phyloP scores from a whole-genome alignment of 1,139 yeast species.

The Diutina pseudorugosa region DNA sequence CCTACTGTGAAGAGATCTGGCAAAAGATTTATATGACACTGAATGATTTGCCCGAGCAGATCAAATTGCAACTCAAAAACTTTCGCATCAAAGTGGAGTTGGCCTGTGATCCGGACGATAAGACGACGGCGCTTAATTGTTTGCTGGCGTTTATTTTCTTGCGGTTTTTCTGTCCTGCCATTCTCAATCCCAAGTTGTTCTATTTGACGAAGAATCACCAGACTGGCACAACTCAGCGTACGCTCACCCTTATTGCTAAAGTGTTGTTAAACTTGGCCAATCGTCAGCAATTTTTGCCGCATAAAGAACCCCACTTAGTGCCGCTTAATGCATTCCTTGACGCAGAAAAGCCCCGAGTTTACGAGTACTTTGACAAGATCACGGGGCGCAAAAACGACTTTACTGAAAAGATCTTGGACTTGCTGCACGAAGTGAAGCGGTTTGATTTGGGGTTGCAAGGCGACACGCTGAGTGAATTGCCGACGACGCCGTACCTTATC shows the following conservation, averaged over 20 bases:
- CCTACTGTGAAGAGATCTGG: constrained; percentile 63
- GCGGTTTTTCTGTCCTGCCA: constrained; percentile 84
- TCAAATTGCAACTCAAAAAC: constrained; percentile 47
- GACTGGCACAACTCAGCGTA: constrained; percentile 57
- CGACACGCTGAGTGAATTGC: constrained; percentile 42
- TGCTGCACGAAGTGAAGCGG: constrained; percentile 45
- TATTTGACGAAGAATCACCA: constrained; percentile 62
- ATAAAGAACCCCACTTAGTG: constrained; percentile 73
- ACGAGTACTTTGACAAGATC: constrained; percentile 58
- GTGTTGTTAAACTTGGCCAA: constrained; percentile 71
- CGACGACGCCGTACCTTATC: constrained; percentile 56
- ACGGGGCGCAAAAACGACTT: constrained; percentile 63
- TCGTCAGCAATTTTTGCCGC: constrained; percentile 55
- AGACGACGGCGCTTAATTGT: constrained; percentile 49
- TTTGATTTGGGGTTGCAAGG: constrained; percentile 28
- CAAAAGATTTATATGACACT: constrained; percentile 52
- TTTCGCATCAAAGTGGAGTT: constrained; percentile 50
- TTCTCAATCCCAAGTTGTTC: constrained; percentile 78
- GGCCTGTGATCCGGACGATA: constrained; percentile 47
- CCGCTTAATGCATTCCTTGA: constrained; percentile 58
- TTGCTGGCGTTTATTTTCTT: constrained; percentile 75
- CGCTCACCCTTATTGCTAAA: constrained; percentile 76
- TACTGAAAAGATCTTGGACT: constrained; percentile 42
- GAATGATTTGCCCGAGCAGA: constrained; percentile 63
- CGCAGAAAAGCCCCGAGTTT: constrained; percentile 43